Base-by-base conservation (phyloP, 2,329 filamentous ascomycete species). In the Aspergillus sp. region DNA sequence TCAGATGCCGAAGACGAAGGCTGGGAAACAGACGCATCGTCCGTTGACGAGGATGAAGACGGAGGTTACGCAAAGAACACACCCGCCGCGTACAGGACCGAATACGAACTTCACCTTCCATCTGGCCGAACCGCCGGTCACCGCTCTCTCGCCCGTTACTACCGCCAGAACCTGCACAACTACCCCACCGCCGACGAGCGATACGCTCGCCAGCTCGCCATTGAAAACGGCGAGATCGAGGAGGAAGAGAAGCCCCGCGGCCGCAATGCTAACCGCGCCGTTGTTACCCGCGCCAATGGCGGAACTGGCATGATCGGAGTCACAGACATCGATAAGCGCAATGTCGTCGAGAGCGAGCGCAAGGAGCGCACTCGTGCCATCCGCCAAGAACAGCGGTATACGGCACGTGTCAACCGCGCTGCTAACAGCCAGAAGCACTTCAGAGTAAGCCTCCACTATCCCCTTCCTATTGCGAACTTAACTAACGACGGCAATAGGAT, bases 21-120 rank as follows among this genome's bases (percentile, higher is more conserved):
- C 45, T 98, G 95, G 93, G 95, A 99, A 77, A 97, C 93, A 0
- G 95, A 98, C 72, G 92, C 89, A 63, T 92, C 90, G n/a, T 96
- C 93, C 1, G 96, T 91, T 11, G 82, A 96, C 37, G 91, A 93
- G 63, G 95, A 91, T 1, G 90, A 90, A 65, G 85, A 81, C 88
- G 93, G 70, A 90, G 90, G 53, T 93, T 85, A 80, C 90, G 90
- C 2, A 89, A 96, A 76, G 89, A 90, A 64, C 84, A 87, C 64
- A 74, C 84, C 54, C 84, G 89, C 61, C 87, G 90, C 91, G 21
- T 96, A 96, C 73, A 88, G 96, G 70, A 91, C 96, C 66, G 95
- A 99, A 45, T 93, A 91, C 68, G 95, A 98, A 75, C 84, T 99
- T 53, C 92, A 99, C 70, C 85, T 99, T 12, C 95, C 95, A 1